Base-by-base conservation (phyloP, 2,329 filamentous ascomycete species). In the Harringtonia lauricola region DNA sequence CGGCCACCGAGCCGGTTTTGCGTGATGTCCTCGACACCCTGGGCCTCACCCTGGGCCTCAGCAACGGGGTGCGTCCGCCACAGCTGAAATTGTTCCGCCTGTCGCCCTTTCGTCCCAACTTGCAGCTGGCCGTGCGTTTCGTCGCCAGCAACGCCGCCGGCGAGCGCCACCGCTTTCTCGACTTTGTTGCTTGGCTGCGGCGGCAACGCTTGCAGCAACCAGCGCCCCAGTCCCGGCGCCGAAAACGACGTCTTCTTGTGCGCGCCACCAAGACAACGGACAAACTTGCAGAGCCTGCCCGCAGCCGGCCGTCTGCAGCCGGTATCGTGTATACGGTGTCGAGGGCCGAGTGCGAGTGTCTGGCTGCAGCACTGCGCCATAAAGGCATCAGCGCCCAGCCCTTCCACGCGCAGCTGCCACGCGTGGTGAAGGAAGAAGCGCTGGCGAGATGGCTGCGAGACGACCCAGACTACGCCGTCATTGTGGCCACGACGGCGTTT, bases 401-500 rank as follows among this genome's bases (percentile, higher is more conserved):
- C 41, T 81, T 88, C 64, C 78, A 87, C 64, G 74, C 83, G 41
- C 78, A 83, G 55, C 66, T 92, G 50, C 61, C 76, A 44, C 74
- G 80, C 56, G 68, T 79, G 8, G 71, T 75, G 45, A 88, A 87
- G 55, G 81, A 84, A 51, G 76, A 83, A 46, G 83, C 83, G 2
- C 68, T 89, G 4, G 63, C 72, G 15, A 73, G 74, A 17, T 90
- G 85, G 85, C 79, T 88, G 37, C 70, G 72, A 43, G 84, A 86
- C 58, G 74, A 77, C 43, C 70, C 74, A 22, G 83, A 83, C 1
- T 95, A 92, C 63, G 88, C 92, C 59, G 79, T 96, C 39, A 90
- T 96, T 48, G 88, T 95, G 24, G 90, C 90, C 2, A 96, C 90
- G 0, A 96, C 87, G 2, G 90, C 90, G 0, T 96, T 96, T 55